A percentile compares a stretch with the other conserved stretches of the same genome.
These are phyloP conservation scores for Hypoxylon crocopeplum DNA, from an alignment of 495 filamentous ascomycete genomes.

Conservation along the genomic window DNA sequence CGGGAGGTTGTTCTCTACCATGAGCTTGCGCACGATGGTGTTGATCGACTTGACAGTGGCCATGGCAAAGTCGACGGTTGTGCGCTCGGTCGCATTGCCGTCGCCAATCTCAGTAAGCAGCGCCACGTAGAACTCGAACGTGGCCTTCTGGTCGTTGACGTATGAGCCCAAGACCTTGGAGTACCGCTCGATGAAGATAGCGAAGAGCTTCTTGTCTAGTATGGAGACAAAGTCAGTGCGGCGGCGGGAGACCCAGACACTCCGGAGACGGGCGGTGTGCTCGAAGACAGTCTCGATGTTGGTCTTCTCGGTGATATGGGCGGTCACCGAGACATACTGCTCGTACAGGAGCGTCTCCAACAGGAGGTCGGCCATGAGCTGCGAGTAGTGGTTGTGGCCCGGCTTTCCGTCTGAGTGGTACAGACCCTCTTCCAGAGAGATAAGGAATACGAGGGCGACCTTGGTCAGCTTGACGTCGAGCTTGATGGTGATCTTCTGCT, in stretches of 20 bases:
- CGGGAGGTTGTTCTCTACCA: constrained; percentile 17
- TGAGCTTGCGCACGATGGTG: constrained; percentile 42
- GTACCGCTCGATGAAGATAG: constrained; percentile 63
- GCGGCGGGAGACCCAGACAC: constrained; percentile 57
- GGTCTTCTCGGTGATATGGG: constrained; percentile 43
- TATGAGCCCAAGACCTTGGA: constrained; percentile 45
- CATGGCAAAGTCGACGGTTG: constrained; percentile 46
- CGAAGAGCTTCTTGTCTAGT: constrained; percentile 60
- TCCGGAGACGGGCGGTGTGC: constrained; percentile 58
- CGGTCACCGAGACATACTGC: constrained; percentile 56
- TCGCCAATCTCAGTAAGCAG: constrained; percentile 55
- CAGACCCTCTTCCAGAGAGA: constrained; percentile 63
- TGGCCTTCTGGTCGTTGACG: constrained; percentile 49
- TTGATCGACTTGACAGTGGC: constrained; percentile 45
- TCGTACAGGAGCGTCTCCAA: constrained; percentile 66
- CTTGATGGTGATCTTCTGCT: constrained; percentile 45
- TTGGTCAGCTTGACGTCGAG: constrained; percentile 45
- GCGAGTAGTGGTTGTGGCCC: constrained; percentile 49
- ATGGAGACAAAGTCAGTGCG: constrained; percentile 54
- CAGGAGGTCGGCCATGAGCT: constrained; percentile 64
- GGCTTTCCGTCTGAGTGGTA: constrained; percentile 29
- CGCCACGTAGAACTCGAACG: constrained; percentile 53
- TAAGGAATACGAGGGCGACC: constrained; percentile 63
- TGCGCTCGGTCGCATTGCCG: constrained; percentile 41
- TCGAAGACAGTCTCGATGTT: constrained; percentile 56